phyloP scores from a whole-genome alignment of 192 early-diverging fungal genomes.

The Pilobolus umbonatus region DNA sequence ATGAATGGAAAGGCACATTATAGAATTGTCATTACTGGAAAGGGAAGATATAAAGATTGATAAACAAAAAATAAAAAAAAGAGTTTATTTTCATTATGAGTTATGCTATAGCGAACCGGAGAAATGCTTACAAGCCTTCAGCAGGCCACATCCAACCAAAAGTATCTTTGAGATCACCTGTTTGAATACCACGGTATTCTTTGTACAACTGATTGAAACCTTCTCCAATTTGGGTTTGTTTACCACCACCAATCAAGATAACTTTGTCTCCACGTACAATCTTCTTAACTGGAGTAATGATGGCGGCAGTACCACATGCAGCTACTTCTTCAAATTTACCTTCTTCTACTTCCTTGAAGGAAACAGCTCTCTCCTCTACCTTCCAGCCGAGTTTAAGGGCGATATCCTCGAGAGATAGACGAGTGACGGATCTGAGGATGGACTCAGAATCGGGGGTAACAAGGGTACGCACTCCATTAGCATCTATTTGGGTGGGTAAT shows the following conservation, averaged over 20 bases:
- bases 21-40: slow-evolving; percentile 52
- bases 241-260: slow-evolving; percentile 37
- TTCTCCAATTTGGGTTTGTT: slow-evolving; percentile 42
- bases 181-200: slow-evolving; percentile 61
- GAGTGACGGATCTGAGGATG: slow-evolving; percentile 66
- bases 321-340: slow-evolving; percentile 63
- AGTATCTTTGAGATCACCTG: slow-evolving; percentile 53
- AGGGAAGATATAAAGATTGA: slow-evolving; percentile 2
- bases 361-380: slow-evolving; percentile 50
- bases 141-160: slow-evolving; percentile 73
- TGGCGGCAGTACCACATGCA: slow-evolving; percentile 71
- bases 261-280: slow-evolving; percentile 54
- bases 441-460: slow-evolving; percentile 61
- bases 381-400: slow-evolving; percentile 60
- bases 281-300: slow-evolving; percentile 66
- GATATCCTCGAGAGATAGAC: slow-evolving; percentile 55
- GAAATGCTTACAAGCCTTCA: slow-evolving; percentile 43
- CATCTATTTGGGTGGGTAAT: background rate
- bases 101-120: background rate
- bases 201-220: slow-evolving; percentile 55
- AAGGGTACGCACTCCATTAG: slow-evolving; percentile 45
- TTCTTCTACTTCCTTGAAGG: slow-evolving; percentile 50
- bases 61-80: background rate
- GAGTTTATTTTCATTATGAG: background rate
- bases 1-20: slow-evolving; percentile 62